Conservation (phyloP, 192 early-diverging fungal species). For the Entomortierella chlamydospora region DNA sequence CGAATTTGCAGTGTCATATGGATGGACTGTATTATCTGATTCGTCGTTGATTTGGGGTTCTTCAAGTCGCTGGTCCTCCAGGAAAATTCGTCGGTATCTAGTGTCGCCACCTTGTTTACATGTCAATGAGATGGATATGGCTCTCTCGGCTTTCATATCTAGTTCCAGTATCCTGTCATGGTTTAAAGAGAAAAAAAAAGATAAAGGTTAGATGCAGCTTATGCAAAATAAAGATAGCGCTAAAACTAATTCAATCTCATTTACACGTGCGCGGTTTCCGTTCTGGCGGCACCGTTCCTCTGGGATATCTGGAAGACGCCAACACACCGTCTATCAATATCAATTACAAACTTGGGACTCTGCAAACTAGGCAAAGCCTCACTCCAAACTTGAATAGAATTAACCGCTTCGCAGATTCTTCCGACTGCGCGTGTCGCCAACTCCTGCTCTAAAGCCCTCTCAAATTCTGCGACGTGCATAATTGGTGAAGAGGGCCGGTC, state of each 20-base stretch:
- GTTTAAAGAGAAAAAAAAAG: neutral
- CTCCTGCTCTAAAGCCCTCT: slow-evolving; percentile 33
- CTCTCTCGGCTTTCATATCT: slow-evolving; percentile 17
- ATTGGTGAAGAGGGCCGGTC: slow-evolving; percentile 41
- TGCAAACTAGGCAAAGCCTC: slow-evolving; percentile 6
- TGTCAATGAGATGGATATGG: slow-evolving; percentile 21
- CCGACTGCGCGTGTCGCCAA: slow-evolving; percentile 23
- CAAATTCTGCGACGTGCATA: slow-evolving; percentile 46
- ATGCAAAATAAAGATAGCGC: neutral
- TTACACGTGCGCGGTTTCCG: slow-evolving; percentile 15
- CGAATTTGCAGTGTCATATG: slow-evolving; percentile 7
- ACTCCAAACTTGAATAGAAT: slow-evolving; percentile 35
- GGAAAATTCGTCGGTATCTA: slow-evolving; percentile 1
- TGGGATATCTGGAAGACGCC: slow-evolving; percentile 34
- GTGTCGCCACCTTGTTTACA: slow-evolving; percentile 13
- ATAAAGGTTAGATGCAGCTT: too few relatives aligned
- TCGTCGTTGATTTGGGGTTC: neutral
- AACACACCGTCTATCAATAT: slow-evolving; percentile 48
- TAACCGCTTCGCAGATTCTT: slow-evolving; percentile 37
- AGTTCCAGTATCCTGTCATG: slow-evolving; percentile 1
- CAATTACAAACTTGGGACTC: slow-evolving; percentile 35
- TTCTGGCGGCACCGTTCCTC: neutral
- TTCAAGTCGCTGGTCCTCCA: slow-evolving; percentile 32
- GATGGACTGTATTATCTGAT: slow-evolving; percentile 1
- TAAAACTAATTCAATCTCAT: slow-evolving; percentile 2